Evolutionary conservation across 192 early-diverging fungal genomes (phyloP).

Genomic region (Coemansia sp.): DNA sequence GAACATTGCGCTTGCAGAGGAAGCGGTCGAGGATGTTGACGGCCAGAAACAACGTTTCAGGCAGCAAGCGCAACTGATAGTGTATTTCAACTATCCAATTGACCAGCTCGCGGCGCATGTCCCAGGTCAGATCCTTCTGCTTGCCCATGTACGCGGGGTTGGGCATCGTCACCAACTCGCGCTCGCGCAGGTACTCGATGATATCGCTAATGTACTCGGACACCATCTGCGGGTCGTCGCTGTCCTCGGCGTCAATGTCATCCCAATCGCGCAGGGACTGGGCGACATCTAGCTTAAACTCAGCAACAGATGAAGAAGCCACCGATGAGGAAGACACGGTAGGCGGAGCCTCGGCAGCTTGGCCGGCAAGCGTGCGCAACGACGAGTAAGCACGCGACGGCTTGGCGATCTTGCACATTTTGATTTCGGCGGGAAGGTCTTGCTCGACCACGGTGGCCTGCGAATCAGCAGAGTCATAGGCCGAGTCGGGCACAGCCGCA

Average conservation of each 20-base stretch:
- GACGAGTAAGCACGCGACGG: too few relatives aligned
- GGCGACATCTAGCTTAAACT: neutral
- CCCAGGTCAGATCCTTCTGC: too few relatives aligned
- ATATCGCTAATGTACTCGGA: slow-evolving; percentile 71
- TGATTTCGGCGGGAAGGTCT: too few relatives aligned
- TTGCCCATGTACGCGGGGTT: too few relatives aligned
- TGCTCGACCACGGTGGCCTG: too few relatives aligned
- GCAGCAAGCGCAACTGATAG: slow-evolving; percentile 85
- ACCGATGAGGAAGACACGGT: too few relatives aligned
- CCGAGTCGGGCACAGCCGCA: too few relatives aligned
- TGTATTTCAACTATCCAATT: slow-evolving; percentile 97
- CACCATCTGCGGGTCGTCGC: slow-evolving; percentile 88
- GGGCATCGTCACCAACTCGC: too few relatives aligned
- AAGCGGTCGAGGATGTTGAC: slow-evolving; percentile 97
- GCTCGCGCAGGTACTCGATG: too few relatives aligned
- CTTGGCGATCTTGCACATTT: too few relatives aligned
- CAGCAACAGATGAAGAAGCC: slow-evolving; percentile 7
- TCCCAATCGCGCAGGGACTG: slow-evolving; percentile 59
- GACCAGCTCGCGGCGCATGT: slow-evolving; percentile 74
- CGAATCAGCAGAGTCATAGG: too few relatives aligned
- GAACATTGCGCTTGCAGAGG: slow-evolving; percentile 80
- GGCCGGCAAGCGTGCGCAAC: slow-evolving; percentile 7
- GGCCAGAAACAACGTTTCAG: slow-evolving; percentile 92
- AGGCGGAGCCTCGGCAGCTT: slow-evolving; percentile 22
- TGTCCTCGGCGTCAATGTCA: slow-evolving; percentile 82